These are phyloP conservation scores for Evernia prunastri DNA, from an alignment of 495 filamentous ascomycete genomes.

Conservation along the genomic window DNA sequence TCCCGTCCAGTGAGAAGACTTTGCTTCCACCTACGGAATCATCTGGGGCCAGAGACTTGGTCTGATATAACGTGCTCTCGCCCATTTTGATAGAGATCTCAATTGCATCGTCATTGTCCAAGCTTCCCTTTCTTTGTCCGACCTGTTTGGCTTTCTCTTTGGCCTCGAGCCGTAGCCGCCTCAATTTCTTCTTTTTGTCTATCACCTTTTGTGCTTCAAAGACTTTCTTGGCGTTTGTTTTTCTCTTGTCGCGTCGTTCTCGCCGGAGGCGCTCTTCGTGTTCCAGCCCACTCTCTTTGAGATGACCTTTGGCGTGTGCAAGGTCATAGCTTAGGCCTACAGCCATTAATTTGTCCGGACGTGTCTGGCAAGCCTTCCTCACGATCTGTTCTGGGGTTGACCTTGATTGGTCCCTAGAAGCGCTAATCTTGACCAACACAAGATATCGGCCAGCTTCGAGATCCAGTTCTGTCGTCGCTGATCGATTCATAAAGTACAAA, in stretches of 20 bases:
- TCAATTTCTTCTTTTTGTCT: neutral
- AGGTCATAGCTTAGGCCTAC: constrained; percentile 62
- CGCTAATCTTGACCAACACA: constrained; percentile 34
- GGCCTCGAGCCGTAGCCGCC: neutral
- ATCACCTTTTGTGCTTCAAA: neutral
- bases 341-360: constrained; percentile 60
- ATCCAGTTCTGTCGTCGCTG: constrained; percentile 60
- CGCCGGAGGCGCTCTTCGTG: constrained; percentile 22
- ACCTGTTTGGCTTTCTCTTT: constrained; percentile 24
- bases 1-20: neutral
- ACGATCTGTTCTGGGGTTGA: constrained; percentile 39
- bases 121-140: neutral
- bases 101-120: neutral
- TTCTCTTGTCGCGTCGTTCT: constrained; percentile 1
- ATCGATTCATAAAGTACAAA: constrained; percentile 51
- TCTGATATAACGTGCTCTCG: neutral
- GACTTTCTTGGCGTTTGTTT: neutral
- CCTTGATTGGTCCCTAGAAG: neutral
- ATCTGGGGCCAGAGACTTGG: neutral
- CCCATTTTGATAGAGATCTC: neutral
- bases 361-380: constrained; percentile 42
- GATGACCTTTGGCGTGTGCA: constrained; percentile 56
- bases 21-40: neutral
- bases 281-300: constrained; percentile 46
- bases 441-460: constrained; percentile 62